Base-by-base conservation (phyloP, 2,329 filamentous ascomycete genomes). In the Erysiphe pisi region DNA sequence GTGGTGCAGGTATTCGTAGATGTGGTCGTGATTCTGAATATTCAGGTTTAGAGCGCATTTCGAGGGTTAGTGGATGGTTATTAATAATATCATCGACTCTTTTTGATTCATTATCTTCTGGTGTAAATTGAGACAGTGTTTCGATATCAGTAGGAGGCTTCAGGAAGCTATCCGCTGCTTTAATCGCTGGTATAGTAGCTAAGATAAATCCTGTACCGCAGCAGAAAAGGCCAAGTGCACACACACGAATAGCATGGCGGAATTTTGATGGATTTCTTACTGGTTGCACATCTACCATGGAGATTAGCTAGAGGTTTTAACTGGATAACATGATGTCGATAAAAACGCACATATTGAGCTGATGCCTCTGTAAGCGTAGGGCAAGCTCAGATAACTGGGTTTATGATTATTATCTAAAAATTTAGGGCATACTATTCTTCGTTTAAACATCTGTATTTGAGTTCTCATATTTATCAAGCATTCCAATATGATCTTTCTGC, bases 1-100 rank as follows among this genome's bases (percentile, higher is more conserved):
- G 86, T 2, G 86, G 83, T 40, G 86, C 85, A 0, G 94, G 93
- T 81, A 97, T 91, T 83, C 94, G 95, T 82, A 97, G 85, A 82
- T 97, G 93, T 16, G 94, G 94, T 61, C 95, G 88, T 49, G 91
- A 90, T 83, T 97, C 93, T 49, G 85, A 87, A 83, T 90, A 91
- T 40, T 87, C 87, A 0, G 89, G 85, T 80, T 91, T 86, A 25
- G 83, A 83, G 71, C 94, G 90, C 75, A 98, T 85, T 63, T 87
- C 85, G n/a, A 85, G 82, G 6, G 91, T 87, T n/a, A 97, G 82
- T 0, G 93, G 90, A 84, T 95, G 93, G 70, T 85, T 87, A 81
- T 89, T 87, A 82, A 98, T 93, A 81, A 88, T 87, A 12, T 88
- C 85, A 79, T 97, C 91, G 80, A 96, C 88, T 78, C 87, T 86